Conservation (phyloP, 306 rosid species). For the Clitoria ternatea region DNA sequence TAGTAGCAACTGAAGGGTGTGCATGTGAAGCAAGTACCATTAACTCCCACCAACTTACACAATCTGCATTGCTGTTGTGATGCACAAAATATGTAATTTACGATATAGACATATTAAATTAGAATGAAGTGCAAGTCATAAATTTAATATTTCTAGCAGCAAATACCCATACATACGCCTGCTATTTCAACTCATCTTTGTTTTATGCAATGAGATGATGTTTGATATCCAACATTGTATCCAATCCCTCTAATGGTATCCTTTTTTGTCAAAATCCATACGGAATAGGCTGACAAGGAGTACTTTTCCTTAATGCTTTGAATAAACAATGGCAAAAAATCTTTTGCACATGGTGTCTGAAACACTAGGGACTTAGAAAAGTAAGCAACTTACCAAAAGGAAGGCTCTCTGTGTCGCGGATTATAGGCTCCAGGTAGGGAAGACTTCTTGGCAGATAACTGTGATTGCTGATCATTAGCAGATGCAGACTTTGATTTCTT, state of each 20-base stretch:
- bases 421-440: conserved; percentile 78
- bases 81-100: background rate
- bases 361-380: background rate
- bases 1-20: conserved; percentile 89
- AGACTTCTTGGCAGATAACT: conserved; percentile 38
- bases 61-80: conserved; percentile 76
- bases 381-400: conserved; percentile 58
- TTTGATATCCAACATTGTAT: background rate
- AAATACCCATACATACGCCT: background rate
- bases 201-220: background rate
- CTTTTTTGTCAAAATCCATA: background rate
- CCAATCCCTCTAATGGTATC: background rate
- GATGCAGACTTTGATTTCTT: conserved; percentile 29
- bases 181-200: background rate
- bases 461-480: conserved; percentile 32
- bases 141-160: background rate
- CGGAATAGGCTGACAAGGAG: background rate
- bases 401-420: conserved; percentile 81
- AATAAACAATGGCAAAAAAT: background rate
- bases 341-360: background rate
- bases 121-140: background rate
- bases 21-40: conserved; percentile 81
- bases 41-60: conserved; percentile 94
- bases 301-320: background rate
- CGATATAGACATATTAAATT: no score